These are phyloP conservation scores for Tylopilus rubrobrunneus DNA, from an alignment of 768 basidiomycete species.

Conservation along the genomic window DNA sequence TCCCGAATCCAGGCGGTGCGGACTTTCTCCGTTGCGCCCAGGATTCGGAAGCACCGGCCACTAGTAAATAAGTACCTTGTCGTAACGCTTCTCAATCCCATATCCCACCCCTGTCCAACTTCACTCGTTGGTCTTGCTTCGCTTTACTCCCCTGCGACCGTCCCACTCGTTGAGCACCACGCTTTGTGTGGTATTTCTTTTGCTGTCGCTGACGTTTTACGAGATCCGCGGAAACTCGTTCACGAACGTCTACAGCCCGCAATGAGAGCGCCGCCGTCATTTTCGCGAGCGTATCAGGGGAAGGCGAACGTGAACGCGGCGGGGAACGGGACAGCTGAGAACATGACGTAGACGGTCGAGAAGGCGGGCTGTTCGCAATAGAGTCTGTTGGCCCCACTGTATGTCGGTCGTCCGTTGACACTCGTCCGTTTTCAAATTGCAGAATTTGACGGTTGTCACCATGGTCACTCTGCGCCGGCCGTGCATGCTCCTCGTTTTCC, in stretches of 20 bases:
- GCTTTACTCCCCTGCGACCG: conserved; percentile 80
- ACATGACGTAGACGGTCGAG: conserved; percentile 29
- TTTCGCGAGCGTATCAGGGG: conserved; percentile 41
- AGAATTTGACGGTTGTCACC: conserved; percentile 9
- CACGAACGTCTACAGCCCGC: conserved; percentile 42
- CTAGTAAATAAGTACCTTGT: conserved; percentile 6
- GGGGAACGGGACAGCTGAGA: conserved; percentile 51
- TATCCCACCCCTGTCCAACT: conserved; percentile 52
- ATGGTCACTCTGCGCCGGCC: conserved; percentile 2
- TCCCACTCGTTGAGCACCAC: conserved; percentile 57
- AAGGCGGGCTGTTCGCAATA: conserved; percentile 11
- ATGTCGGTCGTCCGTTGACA: background rate
- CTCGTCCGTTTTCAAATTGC: conserved; percentile 13
- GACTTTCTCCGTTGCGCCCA: conserved; percentile 7
- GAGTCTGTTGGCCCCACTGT: background rate
- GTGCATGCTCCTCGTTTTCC: conserved; percentile 7
- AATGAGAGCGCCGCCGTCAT: conserved; percentile 40
- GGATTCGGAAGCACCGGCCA: background rate
- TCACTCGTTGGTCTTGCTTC: conserved; percentile 70
- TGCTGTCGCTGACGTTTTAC: conserved; percentile 60
- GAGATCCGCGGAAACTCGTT: conserved; percentile 60
- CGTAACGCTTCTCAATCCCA: conserved; percentile 48
- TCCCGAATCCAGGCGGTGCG: background rate
- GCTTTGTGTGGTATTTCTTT: conserved; percentile 77
- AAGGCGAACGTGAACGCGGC: conserved; percentile 46